Evolutionary conservation across 352 stramenopile genomes (phyloP), one percentile per base, ranked within the genome.

Genomic region (Phytopythium vexans): DNA sequence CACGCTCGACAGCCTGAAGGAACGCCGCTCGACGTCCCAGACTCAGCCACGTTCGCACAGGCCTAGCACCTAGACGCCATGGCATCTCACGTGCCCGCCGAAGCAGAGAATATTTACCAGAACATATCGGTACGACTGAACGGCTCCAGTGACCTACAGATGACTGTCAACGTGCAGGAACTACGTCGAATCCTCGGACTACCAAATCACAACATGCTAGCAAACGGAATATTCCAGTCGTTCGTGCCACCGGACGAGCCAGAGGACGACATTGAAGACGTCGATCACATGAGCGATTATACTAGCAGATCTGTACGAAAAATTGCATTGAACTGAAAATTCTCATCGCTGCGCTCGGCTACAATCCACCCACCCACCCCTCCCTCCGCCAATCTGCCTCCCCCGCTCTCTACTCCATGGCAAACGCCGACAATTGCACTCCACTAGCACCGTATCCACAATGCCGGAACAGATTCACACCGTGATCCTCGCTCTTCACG

Each of bases 391-490:
- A n/a, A 31, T 33, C 33, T 14, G 32, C 5, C 14, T 4, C 44
- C n/a, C 45, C 32, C 10, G 14, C 15, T 40, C 43, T 11, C 27
- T 27, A 4, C 4, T 48, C 46, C 27, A 43, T 15, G 37, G 4
- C 40, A 8, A 60, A 60, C 33, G 55, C 46, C 1, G 1, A 3
- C 2, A 46, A 32, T 2, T 62, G 16, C 6, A 56, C 4, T 1
- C 54, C 39, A 38, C 14, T 3, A n/a, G 46, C 54, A 2, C 38
- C 45, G 12, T 56, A 61, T 1, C 54, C 47, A 34, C 54, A 61
- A 45, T 61, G 47, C 0, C 34, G 54, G 21, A 61, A 56, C 6
- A 61, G n/a, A 52, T 51, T 61, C 3, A 43, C 54, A 38, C 54
- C 54, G 9, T 53, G 12, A 3, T 52, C 37, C 4, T 44, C 33